phyloP scores from a whole-genome alignment of 73 alveolate species.

The Uronychia binucleata region DNA sequence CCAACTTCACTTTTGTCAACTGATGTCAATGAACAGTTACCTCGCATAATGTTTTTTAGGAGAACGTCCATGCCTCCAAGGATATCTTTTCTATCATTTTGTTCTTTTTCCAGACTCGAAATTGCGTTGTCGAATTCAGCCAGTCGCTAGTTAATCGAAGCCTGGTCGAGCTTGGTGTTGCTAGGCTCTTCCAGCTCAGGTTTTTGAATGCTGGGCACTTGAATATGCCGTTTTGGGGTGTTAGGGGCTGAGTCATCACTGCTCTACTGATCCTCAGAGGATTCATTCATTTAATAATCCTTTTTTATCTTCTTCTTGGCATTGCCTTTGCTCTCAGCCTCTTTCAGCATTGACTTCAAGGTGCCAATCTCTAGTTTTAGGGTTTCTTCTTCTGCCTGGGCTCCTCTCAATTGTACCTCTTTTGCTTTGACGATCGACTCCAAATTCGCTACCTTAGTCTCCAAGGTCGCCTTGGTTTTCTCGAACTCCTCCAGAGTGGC shows the following conservation, averaged over 20 bases:
- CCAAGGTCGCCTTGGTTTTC: conserved; percentile 25
- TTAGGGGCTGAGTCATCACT: not conserved
- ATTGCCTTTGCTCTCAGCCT: conserved; percentile 15
- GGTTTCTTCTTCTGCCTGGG: conserved; percentile 19
- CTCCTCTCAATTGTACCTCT: conserved; percentile 26
- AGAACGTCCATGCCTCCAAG: conserved; percentile 47
- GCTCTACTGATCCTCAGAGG: conserved; percentile 31
- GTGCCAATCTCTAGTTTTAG: conserved; percentile 12
- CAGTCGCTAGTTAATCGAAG: conserved; percentile 1
- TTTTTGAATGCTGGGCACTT: conserved; percentile 13
- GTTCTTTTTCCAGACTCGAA: conserved; percentile 36
- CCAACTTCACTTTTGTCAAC: conserved; percentile 51
- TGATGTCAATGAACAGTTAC: conserved; percentile 17
- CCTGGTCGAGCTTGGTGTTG: no score
- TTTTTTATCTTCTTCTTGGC: conserved; percentile 14
- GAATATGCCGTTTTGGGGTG: no score
- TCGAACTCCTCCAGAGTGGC: conserved; percentile 22
- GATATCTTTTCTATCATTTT: conserved; percentile 21
- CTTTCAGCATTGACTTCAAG: conserved; percentile 4
- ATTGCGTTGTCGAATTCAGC: conserved; percentile 32
- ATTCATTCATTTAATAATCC: not conserved
- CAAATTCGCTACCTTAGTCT: conserved; percentile 8
- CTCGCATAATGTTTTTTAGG: conserved; percentile 30
- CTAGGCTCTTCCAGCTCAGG: no score
- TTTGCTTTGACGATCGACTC: conserved; percentile 5